Conservation (phyloP, 202 grass and related monocot genomes). For the Miscanthus sacchariflorus region DNA sequence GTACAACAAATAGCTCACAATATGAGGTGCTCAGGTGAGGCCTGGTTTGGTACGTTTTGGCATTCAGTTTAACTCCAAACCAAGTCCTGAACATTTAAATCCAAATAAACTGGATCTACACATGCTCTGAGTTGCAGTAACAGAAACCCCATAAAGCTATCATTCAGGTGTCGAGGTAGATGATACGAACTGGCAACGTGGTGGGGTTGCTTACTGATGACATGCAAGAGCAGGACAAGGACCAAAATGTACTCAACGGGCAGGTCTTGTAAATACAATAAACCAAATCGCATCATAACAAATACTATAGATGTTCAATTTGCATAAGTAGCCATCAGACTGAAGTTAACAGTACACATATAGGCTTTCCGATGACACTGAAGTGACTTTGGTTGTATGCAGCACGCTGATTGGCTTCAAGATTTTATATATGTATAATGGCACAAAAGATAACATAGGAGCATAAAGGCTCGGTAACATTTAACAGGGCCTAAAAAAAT, state of each 20-base stretch:
- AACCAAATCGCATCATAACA: constrained; percentile 21
- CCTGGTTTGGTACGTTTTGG: background rate
- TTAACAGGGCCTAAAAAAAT: constrained; percentile 2
- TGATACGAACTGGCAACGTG: background rate
- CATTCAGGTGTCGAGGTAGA: background rate
- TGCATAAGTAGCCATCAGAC: background rate
- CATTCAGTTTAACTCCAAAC: background rate
- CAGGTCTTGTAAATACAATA: background rate
- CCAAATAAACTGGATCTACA: background rate
- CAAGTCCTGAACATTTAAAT: background rate
- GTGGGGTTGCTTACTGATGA: background rate
- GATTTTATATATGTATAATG: background rate
- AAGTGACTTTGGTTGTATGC: constrained; percentile 2
- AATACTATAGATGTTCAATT: background rate
- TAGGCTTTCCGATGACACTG: constrained; percentile 20
- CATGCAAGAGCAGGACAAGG: background rate
- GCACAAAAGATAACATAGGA: background rate
- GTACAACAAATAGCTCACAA: background rate
- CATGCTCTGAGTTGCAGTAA: constrained; percentile 1
- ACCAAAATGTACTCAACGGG: constrained; percentile 16
- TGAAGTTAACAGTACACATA: background rate
- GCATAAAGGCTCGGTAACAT: background rate
- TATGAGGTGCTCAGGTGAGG: background rate
- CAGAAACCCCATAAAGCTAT: background rate
- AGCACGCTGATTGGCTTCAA: constrained; percentile 22